Base-by-base conservation (phyloP, 345 rosid genomes). In the Eucalyptus melliodora region DNA sequence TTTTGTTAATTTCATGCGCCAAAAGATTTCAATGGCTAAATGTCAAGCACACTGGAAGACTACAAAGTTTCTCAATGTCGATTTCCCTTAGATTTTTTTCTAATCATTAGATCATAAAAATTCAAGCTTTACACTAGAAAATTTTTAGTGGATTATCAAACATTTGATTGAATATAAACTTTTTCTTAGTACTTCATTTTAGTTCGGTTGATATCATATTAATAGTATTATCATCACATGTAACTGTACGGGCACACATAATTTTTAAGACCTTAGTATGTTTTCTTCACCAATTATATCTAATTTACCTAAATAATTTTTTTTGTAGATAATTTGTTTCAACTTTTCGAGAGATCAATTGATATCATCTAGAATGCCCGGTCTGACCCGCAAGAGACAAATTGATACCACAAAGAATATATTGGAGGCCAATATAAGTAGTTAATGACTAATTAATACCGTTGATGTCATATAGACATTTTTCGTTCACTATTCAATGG, bases 191-290 rank as follows among this genome's bases (percentile, higher is more conserved):
- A 59, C n/a, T 26, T 26, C 7, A 59, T 26, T 59, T 59, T 24
- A 15, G 11, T 24, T 59, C 0, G 7, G n/a, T 59, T 59, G 7
- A 59, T 6, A 59, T 59, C 3, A 26, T 26, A 59, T 26, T 59
- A 59, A 59, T 59, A 26, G 11, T 26, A 26, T 26, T 11, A 59
- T 59, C n/a, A 26, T 26, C 67, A 59, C 15, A 26, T 59, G 16
- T 26, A 59, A 59, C 0, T 59, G n/a, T 59, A 2, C 1, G 1
- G 16, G n/a, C n/a, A n/a, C 7, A 59, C n/a, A 0, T 12, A 59
- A 26, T 2, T 11, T 24, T 1, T 26, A 26, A 59, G 5, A 26
- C 67, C 30, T 59, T 26, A 26, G 4, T 26, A 59, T 26, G n/a
- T 11, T 59, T 59, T 59, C 65, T 59, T 5, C 2, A 59, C 30